Evolutionary conservation across 192 early-diverging fungal genomes (phyloP).

Genomic region (Entomortierella lignicola): DNA sequence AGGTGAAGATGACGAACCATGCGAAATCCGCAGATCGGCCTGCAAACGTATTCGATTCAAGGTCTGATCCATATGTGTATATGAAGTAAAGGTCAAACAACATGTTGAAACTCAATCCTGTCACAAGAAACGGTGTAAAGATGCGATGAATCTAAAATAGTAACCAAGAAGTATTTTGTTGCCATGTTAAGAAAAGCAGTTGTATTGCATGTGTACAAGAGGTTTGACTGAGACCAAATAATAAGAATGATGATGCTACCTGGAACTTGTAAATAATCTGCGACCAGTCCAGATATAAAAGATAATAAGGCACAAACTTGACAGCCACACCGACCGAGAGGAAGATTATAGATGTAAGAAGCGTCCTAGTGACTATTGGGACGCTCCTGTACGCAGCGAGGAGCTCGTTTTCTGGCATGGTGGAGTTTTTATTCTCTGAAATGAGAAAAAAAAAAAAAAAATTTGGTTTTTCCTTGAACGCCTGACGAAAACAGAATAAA

Average conservation of each 20-base stretch:
- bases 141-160: constrained; percentile 77
- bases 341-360: constrained; percentile 63
- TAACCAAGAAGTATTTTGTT: not conserved
- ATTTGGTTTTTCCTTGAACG: no score
- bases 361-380: constrained; percentile 68
- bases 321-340: constrained; percentile 60
- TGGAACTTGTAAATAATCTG: constrained; percentile 68
- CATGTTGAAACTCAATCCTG: constrained; percentile 64
- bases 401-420: constrained; percentile 62
- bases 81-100: constrained; percentile 80
- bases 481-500: no score
- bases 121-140: constrained; percentile 73
- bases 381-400: constrained; percentile 63
- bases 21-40: constrained; percentile 83
- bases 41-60: constrained; percentile 76
- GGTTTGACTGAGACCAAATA: not conserved
- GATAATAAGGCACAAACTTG: constrained; percentile 43
- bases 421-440: not conserved
- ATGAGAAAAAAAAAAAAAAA: no score
- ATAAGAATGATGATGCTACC: constrained; percentile 39
- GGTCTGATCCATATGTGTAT: constrained; percentile 73
- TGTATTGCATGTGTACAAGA: no score
- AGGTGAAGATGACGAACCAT: constrained; percentile 76
- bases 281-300: constrained; percentile 66
- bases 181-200: no score